Evolutionary conservation across 495 filamentous ascomycete genomes (phyloP).

Genomic region (Trypethelium eluteriae): DNA sequence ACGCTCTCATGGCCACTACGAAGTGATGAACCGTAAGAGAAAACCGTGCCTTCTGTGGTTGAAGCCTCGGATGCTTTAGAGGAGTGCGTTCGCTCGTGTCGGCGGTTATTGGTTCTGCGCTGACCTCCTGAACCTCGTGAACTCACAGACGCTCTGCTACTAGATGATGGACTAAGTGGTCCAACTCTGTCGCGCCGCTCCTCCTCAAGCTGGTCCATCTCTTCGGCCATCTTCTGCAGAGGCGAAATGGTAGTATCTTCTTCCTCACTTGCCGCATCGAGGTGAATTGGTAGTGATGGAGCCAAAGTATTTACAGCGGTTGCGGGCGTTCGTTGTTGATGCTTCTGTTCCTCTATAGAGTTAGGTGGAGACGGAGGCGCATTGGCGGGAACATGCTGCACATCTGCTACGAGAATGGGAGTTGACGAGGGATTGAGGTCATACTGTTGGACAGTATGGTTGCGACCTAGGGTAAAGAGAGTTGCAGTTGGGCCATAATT

Average conservation of each 20-base stretch:
- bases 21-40: constrained; percentile 54
- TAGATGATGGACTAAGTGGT: constrained; percentile 38
- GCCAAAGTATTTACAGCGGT: constrained; percentile 17
- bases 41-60: constrained; percentile 50
- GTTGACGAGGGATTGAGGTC: constrained; percentile 59
- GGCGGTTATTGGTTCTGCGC: constrained; percentile 37
- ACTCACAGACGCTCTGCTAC: constrained; percentile 38
- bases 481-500: constrained; percentile 83
- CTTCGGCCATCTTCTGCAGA: constrained; percentile 55
- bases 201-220: constrained; percentile 50
- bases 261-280: constrained; percentile 60
- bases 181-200: constrained; percentile 41
- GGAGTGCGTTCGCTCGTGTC: constrained; percentile 52
- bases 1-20: constrained; percentile 48
- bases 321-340: constrained; percentile 25
- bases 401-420: constrained; percentile 68
- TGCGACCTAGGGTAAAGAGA: constrained; percentile 85
- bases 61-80: constrained; percentile 38
- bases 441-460: constrained; percentile 88
- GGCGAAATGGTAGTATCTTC: constrained; percentile 49
- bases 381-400: constrained; percentile 70
- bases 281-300: constrained; percentile 42
- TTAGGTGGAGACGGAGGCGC: constrained; percentile 71
- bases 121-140: constrained; percentile 40
- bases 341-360: constrained; percentile 55